Evolutionary conservation across 2,329 filamentous ascomycete species (phyloP).

Genomic region (Fusarium chaquense): DNA sequence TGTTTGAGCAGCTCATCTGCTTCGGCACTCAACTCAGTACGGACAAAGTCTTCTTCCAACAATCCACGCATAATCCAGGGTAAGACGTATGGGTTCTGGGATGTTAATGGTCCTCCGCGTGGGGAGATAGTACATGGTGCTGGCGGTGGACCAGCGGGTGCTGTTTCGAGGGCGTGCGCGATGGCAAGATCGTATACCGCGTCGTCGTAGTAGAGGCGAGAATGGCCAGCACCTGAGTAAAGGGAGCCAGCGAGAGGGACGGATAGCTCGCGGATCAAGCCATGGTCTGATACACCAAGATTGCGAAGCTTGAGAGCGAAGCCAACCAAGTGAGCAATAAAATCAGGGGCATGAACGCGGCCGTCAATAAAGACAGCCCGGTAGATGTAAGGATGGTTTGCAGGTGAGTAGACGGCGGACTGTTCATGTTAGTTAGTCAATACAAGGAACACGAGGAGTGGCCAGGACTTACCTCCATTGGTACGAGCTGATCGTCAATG

Average conservation of each 20-base stretch:
- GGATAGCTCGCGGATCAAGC: slow-evolving; percentile 89
- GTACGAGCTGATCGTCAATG: slow-evolving; percentile 96
- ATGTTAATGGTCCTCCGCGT: slow-evolving; percentile 54
- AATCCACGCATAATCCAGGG: slow-evolving; percentile 97
- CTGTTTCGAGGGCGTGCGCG: slow-evolving; percentile 79
- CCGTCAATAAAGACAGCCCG: slow-evolving; percentile 97
- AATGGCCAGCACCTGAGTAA: slow-evolving; percentile 93
- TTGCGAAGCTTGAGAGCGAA: slow-evolving; percentile 96
- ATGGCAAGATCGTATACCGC: slow-evolving; percentile 85
- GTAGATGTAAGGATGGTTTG: slow-evolving; percentile 92
- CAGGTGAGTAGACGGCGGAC: slow-evolving; percentile 88
- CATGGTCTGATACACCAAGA: slow-evolving; percentile 91
- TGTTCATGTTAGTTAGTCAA: slow-evolving; percentile 49
- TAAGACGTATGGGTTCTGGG: slow-evolving; percentile 86
- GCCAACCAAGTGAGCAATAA: slow-evolving; percentile 91
- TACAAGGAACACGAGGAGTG: neutral
- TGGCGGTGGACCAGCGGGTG: slow-evolving; percentile 59
- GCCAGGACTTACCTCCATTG: slow-evolving; percentile 76
- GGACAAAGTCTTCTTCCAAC: slow-evolving; percentile 91
- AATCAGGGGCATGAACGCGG: slow-evolving; percentile 90
- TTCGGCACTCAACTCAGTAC: slow-evolving; percentile 81
- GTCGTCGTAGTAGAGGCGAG: slow-evolving; percentile 89
- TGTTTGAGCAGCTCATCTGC: slow-evolving; percentile 82
- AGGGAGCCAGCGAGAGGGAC: slow-evolving; percentile 89
- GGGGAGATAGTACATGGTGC: slow-evolving; percentile 45